Conservation (phyloP, 352 stramenopile genomes). For the Globisporangium sylvaticum region DNA sequence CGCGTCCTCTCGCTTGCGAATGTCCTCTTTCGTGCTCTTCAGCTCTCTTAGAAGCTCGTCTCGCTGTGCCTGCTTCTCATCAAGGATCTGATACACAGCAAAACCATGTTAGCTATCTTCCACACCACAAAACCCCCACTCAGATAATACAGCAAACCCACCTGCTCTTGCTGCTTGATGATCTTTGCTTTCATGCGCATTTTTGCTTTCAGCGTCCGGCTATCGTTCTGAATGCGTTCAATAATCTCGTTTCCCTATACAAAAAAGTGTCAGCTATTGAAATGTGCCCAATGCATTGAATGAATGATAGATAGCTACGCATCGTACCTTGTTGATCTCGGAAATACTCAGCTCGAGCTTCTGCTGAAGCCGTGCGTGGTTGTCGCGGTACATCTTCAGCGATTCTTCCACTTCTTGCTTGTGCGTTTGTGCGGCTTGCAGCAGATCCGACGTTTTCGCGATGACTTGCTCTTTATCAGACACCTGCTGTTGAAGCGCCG, state of each 20-base stretch:
- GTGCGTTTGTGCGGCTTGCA: slow-evolving; percentile 60
- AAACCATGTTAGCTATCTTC: background rate
- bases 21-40: slow-evolving; percentile 62
- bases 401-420: slow-evolving; percentile 86
- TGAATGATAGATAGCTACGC: background rate
- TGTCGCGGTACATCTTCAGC: slow-evolving; percentile 85
- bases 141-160: slow-evolving; percentile 16
- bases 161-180: slow-evolving; percentile 87
- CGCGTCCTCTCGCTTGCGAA: slow-evolving; percentile 68
- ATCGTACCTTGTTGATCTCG: slow-evolving; percentile 88
- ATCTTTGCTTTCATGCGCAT: slow-evolving; percentile 88
- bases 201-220: slow-evolving; percentile 67
- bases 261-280: background rate
- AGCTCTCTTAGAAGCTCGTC: slow-evolving; percentile 59
- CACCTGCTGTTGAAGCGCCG: slow-evolving; percentile 73
- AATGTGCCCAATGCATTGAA: background rate
- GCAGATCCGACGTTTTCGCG: slow-evolving; percentile 62
- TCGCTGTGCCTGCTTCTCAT: slow-evolving; percentile 75
- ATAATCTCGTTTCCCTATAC: slow-evolving; percentile 87
- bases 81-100: slow-evolving; percentile 39
- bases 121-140: background rate
- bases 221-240: slow-evolving; percentile 84
- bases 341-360: slow-evolving; percentile 88
- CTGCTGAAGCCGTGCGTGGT: slow-evolving; percentile 75
- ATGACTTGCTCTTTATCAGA: slow-evolving; percentile 74